A percentile compares a stretch with the other conserved stretches of the same genome.
Conservation (phyloP, 2,329 filamentous ascomycete species). For the Pyricularia grisea region DNA sequence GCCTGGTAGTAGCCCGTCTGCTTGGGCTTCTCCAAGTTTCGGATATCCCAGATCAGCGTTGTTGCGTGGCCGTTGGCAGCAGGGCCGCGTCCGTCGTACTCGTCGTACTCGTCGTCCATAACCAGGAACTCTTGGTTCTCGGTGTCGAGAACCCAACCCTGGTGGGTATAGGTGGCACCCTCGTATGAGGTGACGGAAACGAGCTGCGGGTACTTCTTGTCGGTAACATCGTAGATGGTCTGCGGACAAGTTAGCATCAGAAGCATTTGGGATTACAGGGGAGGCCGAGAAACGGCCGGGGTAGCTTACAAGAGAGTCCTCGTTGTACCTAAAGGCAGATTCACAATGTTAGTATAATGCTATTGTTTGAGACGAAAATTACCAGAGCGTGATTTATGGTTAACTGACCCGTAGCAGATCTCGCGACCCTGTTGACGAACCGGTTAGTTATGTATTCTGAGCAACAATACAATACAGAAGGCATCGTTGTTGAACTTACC, state of each 20-base stretch:
- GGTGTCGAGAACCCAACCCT: conserved; percentile 40
- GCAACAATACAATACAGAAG: neutral
- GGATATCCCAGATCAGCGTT: conserved; percentile 40
- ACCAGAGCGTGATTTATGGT: neutral
- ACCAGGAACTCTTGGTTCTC: conserved; percentile 34
- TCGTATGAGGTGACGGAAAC: conserved; percentile 45
- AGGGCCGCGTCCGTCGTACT: conserved; percentile 21
- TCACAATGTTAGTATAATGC: conserved; percentile 30
- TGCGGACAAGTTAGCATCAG: neutral
- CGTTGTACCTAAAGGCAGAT: conserved; percentile 47
- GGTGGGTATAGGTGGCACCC: conserved; percentile 48
- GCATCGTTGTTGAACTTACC: neutral
- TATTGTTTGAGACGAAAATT: neutral
- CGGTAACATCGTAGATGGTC: conserved; percentile 33
- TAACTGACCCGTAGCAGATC: neutral
- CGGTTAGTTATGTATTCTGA: neutral
- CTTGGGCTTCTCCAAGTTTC: conserved; percentile 28
- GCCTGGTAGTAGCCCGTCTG: conserved; percentile 31
- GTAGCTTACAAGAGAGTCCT: conserved; percentile 28
- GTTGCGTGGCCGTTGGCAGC: conserved; percentile 28
- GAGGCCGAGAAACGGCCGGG: neutral
- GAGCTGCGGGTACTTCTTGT: conserved; percentile 34
- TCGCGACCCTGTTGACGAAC: neutral
- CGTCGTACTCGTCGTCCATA: conserved; percentile 43
- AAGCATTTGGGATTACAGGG: neutral